Conservation (phyloP, 768 basidiomycete genomes). For the Stropharia rugosoannulata region DNA sequence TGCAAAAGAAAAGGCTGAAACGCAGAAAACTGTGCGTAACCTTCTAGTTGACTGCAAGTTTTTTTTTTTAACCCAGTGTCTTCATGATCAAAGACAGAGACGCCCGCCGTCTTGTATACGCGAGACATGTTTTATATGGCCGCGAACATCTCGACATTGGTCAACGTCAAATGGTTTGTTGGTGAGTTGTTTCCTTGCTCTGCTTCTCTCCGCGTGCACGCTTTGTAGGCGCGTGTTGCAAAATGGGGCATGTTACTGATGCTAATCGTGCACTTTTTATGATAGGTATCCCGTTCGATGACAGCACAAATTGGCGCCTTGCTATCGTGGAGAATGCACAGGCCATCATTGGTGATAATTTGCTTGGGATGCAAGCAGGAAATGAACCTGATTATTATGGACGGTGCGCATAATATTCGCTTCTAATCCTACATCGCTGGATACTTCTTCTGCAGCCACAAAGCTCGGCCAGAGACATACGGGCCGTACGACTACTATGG, state of each 20-base stretch:
- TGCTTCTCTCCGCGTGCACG: no score
- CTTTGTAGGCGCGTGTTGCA: no score
- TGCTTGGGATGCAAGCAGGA: constrained; percentile 70
- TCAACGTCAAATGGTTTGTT: constrained; percentile 67
- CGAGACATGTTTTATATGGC: constrained; percentile 67
- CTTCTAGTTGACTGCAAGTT: neutral
- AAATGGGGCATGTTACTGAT: no score
- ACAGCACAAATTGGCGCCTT: constrained; percentile 54
- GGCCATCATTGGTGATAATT: constrained; percentile 61
- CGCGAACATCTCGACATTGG: constrained; percentile 53
- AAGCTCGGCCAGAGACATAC: constrained; percentile 27
- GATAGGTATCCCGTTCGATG: constrained; percentile 64
- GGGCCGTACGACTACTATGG: constrained; percentile 43
- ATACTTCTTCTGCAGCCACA: neutral
- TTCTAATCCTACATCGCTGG: neutral
- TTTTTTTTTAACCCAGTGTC: neutral
- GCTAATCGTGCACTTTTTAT: no score
- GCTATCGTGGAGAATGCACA: constrained; percentile 61
- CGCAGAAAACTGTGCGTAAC: constrained; percentile 39
- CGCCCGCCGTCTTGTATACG: constrained; percentile 65
- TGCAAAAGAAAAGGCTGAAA: constrained; percentile 40
- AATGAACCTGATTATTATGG: constrained; percentile 66
- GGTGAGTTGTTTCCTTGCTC: constrained; percentile 26
- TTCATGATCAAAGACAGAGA: constrained; percentile 42
- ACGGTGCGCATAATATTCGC: constrained; percentile 31